Conservation (phyloP, 768 basidiomycete species). For the Boletus tylopilopsis region DNA sequence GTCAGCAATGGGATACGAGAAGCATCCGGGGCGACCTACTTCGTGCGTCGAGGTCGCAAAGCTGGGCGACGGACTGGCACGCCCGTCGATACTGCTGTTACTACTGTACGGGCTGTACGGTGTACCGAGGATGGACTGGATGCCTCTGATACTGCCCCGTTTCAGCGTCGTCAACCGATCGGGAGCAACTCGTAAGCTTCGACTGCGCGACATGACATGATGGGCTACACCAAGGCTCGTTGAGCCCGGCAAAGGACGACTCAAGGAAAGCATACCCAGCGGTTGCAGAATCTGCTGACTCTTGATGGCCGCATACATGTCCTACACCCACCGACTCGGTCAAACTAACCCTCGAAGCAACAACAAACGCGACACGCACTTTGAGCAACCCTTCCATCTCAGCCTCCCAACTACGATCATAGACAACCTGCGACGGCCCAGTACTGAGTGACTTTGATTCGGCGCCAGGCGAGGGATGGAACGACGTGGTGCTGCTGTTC, state of each 20-base stretch:
- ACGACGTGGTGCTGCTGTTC: constrained; percentile 65
- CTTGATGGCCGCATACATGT: constrained; percentile 93
- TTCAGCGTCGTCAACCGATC: constrained; percentile 79
- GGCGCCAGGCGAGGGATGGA: constrained; percentile 47
- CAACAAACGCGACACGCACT: constrained; percentile 37
- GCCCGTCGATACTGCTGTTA: constrained; percentile 78
- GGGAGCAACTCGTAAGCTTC: constrained; percentile 65
- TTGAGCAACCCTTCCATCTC: constrained; percentile 88
- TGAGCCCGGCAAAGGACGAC: constrained; percentile 52
- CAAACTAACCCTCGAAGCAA: background rate
- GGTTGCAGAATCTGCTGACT: constrained; percentile 89
- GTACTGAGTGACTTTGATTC: constrained; percentile 34
- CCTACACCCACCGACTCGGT: constrained; percentile 41
- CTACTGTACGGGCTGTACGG: constrained; percentile 84
- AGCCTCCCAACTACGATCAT: constrained; percentile 73
- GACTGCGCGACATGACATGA: constrained; percentile 52
- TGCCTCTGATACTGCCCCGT: constrained; percentile 86
- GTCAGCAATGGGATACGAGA: constrained; percentile 9
- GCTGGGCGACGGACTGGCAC: constrained; percentile 93
- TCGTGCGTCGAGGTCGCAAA: constrained; percentile 86
- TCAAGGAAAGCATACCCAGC: constrained; percentile 40
- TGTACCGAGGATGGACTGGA: constrained; percentile 71
- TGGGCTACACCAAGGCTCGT: constrained; percentile 39
- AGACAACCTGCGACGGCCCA: constrained; percentile 37
- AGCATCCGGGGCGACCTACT: constrained; percentile 33